phyloP scores from a whole-genome alignment of 225 moss, liverwort and hornwort genomes.

The Marchantia paleacea region DNA sequence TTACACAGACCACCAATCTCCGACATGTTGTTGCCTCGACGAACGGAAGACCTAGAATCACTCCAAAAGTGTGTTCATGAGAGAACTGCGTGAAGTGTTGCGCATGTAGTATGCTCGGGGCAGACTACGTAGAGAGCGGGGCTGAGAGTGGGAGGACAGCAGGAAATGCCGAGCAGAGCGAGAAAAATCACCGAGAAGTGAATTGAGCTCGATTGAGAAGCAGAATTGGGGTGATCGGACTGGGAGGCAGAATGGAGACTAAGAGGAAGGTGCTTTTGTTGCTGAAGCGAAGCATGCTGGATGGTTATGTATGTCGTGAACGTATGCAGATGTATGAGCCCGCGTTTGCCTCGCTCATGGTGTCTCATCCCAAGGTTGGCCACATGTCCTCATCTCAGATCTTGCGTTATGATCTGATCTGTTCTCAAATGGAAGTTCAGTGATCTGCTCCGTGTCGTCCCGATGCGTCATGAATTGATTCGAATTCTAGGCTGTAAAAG shows the following conservation, averaged over 20 bases:
- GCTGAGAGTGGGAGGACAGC: background rate
- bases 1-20: no score
- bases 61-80: background rate
- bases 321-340: constrained; percentile 12
- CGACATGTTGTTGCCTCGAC: no score
- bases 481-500: background rate
- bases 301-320: constrained; percentile 31
- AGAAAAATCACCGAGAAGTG: background rate
- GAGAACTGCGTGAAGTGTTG: background rate
- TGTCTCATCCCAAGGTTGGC: constrained; percentile 30
- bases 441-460: background rate
- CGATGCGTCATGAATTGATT: background rate
- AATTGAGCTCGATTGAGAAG: background rate
- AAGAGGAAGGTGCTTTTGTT: constrained; percentile 32
- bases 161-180: background rate
- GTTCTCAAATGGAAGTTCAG: background rate
- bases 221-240: background rate
- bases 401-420: background rate
- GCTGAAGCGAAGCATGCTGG: constrained; percentile 41
- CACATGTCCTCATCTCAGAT: no score
- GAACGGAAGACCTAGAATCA: background rate
- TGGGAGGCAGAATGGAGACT: background rate
- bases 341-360: constrained; percentile 20
- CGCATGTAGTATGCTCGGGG: background rate
- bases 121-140: background rate